A percentile compares a stretch with the other conserved stretches of the same genome.
Conservation (phyloP, 1,284 basidiomycete species). For the Marasmius tenuissimus region DNA sequence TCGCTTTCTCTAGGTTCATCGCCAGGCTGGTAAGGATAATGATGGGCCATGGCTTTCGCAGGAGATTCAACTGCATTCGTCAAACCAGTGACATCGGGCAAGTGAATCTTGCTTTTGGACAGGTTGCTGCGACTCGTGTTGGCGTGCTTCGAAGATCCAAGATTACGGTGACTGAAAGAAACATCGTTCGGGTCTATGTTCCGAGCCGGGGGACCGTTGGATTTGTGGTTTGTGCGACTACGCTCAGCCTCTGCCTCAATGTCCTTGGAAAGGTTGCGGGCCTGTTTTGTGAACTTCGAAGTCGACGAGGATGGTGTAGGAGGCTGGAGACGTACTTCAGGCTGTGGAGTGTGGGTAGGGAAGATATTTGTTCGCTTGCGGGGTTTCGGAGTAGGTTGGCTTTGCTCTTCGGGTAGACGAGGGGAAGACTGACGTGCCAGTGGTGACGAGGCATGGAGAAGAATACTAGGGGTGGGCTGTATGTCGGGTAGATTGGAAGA, state of each 20-base stretch:
- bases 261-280: constrained; percentile 52
- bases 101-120: constrained; percentile 40
- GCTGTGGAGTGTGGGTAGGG: constrained; percentile 33
- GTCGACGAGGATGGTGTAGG: constrained; percentile 53
- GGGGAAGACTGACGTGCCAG: constrained; percentile 20
- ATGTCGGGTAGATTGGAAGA: constrained; percentile 16
- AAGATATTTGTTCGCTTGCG: constrained; percentile 29
- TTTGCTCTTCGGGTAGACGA: constrained; percentile 22
- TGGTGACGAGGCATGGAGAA: constrained; percentile 23
- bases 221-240: background rate
- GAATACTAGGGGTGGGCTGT: constrained; percentile 18
- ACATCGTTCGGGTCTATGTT: background rate
- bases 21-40: constrained; percentile 47
- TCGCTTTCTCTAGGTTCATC: constrained; percentile 54
- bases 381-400: constrained; percentile 35
- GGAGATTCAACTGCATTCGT: constrained; percentile 75
- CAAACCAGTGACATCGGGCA: constrained; percentile 79
- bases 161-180: background rate
- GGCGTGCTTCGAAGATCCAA: background rate
- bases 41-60: constrained; percentile 49
- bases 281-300: constrained; percentile 60
- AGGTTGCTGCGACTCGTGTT: constrained; percentile 13
- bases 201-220: background rate
- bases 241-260: constrained; percentile 41
- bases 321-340: constrained; percentile 52